These are phyloP conservation scores for Rehmannia glutinosa DNA, from an alignment of 257 asterid species.

Conservation along the genomic window DNA sequence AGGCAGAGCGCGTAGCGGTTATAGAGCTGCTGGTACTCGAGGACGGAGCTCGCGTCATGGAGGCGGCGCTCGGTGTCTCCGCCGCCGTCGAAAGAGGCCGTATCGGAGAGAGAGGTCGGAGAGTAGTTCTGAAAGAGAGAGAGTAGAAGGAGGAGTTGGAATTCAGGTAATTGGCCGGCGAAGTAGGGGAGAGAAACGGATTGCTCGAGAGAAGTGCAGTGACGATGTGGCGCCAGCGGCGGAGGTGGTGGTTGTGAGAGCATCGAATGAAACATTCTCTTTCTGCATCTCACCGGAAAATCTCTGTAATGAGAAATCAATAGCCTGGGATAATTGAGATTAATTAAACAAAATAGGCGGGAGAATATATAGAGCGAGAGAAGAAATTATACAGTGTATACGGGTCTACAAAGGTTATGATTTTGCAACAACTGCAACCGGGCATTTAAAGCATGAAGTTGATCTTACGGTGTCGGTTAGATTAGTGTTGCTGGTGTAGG, in stretches of 20 bases:
- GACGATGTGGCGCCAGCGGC: conserved; percentile 20
- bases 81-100: conserved; percentile 44
- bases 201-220: conserved; percentile 23
- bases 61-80: conserved; percentile 39
- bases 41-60: conserved; percentile 40
- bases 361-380: conserved; percentile 22
- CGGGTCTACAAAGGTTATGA: conserved; percentile 10
- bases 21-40: conserved; percentile 79
- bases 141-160: conserved; percentile 43
- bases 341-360: no score
- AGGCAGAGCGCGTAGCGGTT: conserved; percentile 55
- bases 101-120: conserved; percentile 37
- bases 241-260: conserved; percentile 20
- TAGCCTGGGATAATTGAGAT: no score
- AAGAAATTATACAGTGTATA: conserved; percentile 13
- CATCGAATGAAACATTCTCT: conserved; percentile 25
- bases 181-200: conserved; percentile 48
- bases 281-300: conserved; percentile 38
- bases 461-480: neutral
- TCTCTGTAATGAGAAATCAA: neutral
- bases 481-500: conserved; percentile 19
- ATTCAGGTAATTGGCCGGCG: conserved; percentile 34
- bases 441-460: neutral
- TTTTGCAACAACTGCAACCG: conserved; percentile 1
- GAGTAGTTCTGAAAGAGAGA: conserved; percentile 40